Evolutionary conservation across 495 filamentous ascomycete genomes (phyloP), one percentile per base, ranked within the genome.

Genomic region (Friedmanniomyces simplex): DNA sequence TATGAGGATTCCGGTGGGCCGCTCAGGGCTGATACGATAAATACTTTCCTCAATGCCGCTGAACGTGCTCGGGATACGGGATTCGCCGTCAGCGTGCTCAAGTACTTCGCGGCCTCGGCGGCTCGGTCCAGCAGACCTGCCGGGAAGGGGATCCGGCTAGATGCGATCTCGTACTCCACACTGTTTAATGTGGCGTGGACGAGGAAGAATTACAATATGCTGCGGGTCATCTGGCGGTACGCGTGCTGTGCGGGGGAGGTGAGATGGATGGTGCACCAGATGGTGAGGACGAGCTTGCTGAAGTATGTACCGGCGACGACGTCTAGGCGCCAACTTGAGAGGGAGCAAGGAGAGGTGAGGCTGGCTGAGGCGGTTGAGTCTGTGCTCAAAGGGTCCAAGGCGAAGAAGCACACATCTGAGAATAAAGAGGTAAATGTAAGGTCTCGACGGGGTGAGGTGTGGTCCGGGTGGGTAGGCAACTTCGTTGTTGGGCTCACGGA

Each of bases 191-290:
- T 60, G 24, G 61, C 57, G 32, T 59, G 61, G 56, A 21, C 25
- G 14, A 21, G 20, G 2, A 20, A 42, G 14, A 32, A 20, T 21
- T 50, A 36, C 18, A 63, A 63, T 28, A 55, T 53, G 30, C 21
- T 59, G 20, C 28, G 57, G 1, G 56, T 59, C 5, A 42, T 63
- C 16, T 63, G 61, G 61, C 50, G 56, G 18, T 60, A 63, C 48
- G 56, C 61, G 2, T 59, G 55, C 39, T 22, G 14, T 32, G 18
- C 34, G 8, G 61, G 61, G 2, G 14, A 46, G 24, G 47, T 59
- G 3, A 30, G 8, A 2, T 34, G 25, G 14, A 18, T 1, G 3
- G 45, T 55, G 36, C 32, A 50, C 30, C n/a, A 50, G 13, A 51
- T 21, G 56, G 20, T 61, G 22, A 6, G 18, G 22, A 24, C 39